Evolutionary conservation across 345 rosid species (phyloP), one percentile per base, ranked within the genome.

Genomic region (Erodium maritimum): DNA sequence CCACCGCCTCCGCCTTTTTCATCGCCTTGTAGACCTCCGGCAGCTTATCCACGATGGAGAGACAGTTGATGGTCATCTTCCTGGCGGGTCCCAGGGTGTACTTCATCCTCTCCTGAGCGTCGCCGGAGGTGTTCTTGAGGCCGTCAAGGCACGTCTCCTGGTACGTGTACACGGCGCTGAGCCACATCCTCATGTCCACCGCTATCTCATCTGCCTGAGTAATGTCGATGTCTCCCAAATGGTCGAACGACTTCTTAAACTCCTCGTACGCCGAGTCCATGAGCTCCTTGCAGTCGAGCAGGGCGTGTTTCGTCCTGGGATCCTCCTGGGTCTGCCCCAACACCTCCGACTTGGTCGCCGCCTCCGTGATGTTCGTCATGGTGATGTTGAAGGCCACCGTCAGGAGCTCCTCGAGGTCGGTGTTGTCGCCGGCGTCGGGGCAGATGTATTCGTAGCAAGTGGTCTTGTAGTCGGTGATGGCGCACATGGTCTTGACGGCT

Each of bases 91-190:
- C 61, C 51, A 79, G 37, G 25, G 66, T 58, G 23, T 45, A 17
- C 54, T 42, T 69, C 80, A 72, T 79, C 59, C 70, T 65, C 37
- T 61, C 60, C 10, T 71, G 66, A 0, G 78, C 80, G 0, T 67
- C 51, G 8, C 71, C 58, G 13, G 80, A 67, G 9, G 72, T 59
- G 57, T 75, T 75, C 21, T 64, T 57, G 61, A 79, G 75, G 5
- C 67, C 80, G 24, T 79, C 80, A 24, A 75, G 34, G 67, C 83
- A 79, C 5, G 83, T 75, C 42, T 72, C 83, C 58, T 79, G 75
- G 52, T 64, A 75, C 4, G 80, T 72, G 5, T 70, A 23, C 48
- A 77, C 57, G n/a, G 77, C 75, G n/a, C 75, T 65, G 13, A 79
- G 63, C 83, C 83, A 79, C 0, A 56, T 54, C 64, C 54, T 51